Percentiles rank a stretch among this genome's conserved stretches.
Evolutionary conservation across 495 filamentous ascomycete species (phyloP).

Genomic region (Penicillium malachiteum): DNA sequence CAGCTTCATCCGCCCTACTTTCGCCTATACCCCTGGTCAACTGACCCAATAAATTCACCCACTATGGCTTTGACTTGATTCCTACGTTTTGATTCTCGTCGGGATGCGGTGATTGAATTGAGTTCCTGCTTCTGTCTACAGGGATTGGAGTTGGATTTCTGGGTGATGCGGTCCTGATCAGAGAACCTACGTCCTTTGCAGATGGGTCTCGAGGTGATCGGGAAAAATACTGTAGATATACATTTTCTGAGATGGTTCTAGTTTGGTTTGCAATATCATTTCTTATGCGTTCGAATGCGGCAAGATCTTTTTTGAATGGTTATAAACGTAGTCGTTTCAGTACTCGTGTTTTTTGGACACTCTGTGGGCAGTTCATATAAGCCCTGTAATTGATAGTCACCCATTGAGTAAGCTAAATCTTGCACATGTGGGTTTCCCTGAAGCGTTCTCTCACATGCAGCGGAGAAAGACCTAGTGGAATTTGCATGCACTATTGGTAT

Average conservation of each 20-base stretch:
- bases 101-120: neutral
- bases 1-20: conserved; percentile 50
- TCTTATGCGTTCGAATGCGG: neutral
- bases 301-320: too few species aligned
- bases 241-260: conserved; percentile 27
- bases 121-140: neutral
- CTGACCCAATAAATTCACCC: conserved; percentile 33
- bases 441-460: too few species aligned
- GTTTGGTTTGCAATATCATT: conserved; percentile 31
- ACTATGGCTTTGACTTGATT: neutral
- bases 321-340: too few species aligned
- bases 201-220: conserved; percentile 13
- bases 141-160: conserved; percentile 10
- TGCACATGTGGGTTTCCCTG: too few species aligned
- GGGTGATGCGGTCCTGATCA: conserved; percentile 5
- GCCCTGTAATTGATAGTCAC: too few species aligned
- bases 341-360: too few species aligned
- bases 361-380: too few species aligned
- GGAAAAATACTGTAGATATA: conserved; percentile 44
- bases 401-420: neutral
- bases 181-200: conserved; percentile 2
- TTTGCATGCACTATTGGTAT: neutral
- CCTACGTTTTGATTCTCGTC: neutral
- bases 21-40: conserved; percentile 43
- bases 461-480: too few species aligned